A percentile compares a stretch with the other conserved stretches of the same genome.
Conservation (phyloP, 441 rosid genomes). For the Euphorbia schlechtendalii region DNA sequence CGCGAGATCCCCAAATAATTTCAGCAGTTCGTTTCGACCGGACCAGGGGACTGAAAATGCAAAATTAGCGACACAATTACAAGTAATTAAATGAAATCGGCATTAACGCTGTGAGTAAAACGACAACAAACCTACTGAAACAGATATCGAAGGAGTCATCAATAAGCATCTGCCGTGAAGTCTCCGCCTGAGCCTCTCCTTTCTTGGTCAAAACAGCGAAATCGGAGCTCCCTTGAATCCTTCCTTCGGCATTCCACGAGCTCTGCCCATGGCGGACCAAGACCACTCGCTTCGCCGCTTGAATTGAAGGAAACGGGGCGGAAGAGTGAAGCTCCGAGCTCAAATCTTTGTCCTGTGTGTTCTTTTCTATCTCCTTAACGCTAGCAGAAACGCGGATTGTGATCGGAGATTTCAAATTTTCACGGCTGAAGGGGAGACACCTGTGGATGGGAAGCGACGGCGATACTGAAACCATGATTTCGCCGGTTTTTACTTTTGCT, state of each 20-base stretch:
- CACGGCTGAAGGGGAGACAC: conserved; percentile 24
- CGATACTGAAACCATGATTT: conserved; percentile 27
- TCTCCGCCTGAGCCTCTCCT: conserved; percentile 85
- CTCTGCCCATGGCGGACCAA: conserved; percentile 95
- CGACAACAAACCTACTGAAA: conserved; percentile 51
- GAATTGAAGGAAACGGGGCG: conserved; percentile 39
- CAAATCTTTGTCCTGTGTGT: conserved; percentile 19
- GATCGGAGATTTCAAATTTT: conserved; percentile 13
- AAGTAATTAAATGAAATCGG: not conserved
- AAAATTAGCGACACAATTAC: not conserved
- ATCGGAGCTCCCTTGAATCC: conserved; percentile 92
- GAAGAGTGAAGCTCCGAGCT: conserved; percentile 30
- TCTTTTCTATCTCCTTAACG: conserved; percentile 21
- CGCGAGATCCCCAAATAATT: conserved; percentile 73
- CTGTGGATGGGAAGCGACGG: conserved; percentile 20
- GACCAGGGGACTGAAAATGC: conserved; percentile 49
- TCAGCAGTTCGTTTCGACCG: conserved; percentile 84
- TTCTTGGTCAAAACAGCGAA: conserved; percentile 74
- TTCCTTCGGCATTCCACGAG: conserved; percentile 87
- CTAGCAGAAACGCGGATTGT: conserved; percentile 36
- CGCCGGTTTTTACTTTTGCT: not conserved
- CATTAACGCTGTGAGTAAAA: not conserved
- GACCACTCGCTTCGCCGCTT: conserved; percentile 69
- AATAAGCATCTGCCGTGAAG: conserved; percentile 80
- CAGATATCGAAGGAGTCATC: conserved; percentile 71